These are phyloP conservation scores for Globisporangium rhizosaccharum DNA, from an alignment of 352 stramenopile species.

Conservation along the genomic window DNA sequence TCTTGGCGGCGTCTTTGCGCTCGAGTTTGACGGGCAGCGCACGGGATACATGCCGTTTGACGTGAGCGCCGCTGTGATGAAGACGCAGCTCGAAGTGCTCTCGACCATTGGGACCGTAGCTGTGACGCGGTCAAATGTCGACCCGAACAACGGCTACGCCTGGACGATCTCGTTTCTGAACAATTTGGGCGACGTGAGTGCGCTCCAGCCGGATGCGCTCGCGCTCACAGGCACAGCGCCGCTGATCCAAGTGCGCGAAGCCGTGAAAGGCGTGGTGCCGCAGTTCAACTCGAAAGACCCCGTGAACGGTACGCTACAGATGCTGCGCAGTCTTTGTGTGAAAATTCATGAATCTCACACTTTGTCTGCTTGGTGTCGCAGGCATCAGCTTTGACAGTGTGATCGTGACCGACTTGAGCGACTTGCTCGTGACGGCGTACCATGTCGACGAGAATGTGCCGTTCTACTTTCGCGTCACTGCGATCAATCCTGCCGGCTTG, in stretches of 20 bases:
- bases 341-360: background rate
- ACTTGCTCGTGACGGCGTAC: conserved; percentile 74
- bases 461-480: conserved; percentile 93
- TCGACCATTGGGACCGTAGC: conserved; percentile 85
- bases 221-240: conserved; percentile 88
- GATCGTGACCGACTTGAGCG: conserved; percentile 85
- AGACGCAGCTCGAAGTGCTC: conserved; percentile 87
- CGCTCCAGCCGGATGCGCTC: conserved; percentile 72
- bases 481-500: conserved; percentile 85
- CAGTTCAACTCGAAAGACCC: conserved; percentile 89
- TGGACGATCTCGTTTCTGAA: conserved; percentile 93
- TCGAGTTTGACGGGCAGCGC: conserved; percentile 84
- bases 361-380: conserved; percentile 11
- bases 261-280: conserved; percentile 69
- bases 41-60: conserved; percentile 91
- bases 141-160: conserved; percentile 90
- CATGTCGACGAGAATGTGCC: conserved; percentile 91
- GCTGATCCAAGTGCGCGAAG: conserved; percentile 72
- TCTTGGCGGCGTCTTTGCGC: conserved; percentile 77
- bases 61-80: conserved; percentile 80
- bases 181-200: conserved; percentile 83
- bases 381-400: conserved; percentile 82
- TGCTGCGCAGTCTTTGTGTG: background rate
- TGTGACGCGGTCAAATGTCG: conserved; percentile 77
- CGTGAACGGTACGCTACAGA: conserved; percentile 42